phyloP scores from a whole-genome alignment of 306 rosid genomes.

The Cicer arietinum region DNA sequence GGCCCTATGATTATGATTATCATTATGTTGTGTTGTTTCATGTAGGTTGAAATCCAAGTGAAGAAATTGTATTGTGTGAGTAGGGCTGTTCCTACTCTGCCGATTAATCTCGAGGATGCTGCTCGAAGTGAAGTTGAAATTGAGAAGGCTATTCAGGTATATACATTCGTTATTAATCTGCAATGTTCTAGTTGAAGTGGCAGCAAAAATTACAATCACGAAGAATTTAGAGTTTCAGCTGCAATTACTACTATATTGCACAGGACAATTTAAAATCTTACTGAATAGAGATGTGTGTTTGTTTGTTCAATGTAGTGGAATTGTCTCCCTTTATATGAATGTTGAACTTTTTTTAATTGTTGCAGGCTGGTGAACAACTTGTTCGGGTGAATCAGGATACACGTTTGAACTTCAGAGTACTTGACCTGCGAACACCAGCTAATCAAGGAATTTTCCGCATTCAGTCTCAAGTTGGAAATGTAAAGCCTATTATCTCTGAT shows the following conservation, averaged over 20 bases:
- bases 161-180: conserved; percentile 25
- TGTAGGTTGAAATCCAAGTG: conserved; percentile 88
- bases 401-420: conserved; percentile 71
- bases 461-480: conserved; percentile 67
- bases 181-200: background rate
- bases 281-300: background rate
- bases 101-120: conserved; percentile 87
- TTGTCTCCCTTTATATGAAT: conserved; percentile 14
- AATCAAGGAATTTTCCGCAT: conserved; percentile 83
- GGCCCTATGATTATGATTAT: no score
- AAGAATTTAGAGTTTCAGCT: background rate
- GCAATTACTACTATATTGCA: background rate
- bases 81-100: conserved; percentile 73
- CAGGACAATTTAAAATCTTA: background rate
- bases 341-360: conserved; percentile 40
- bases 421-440: conserved; percentile 81
- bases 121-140: conserved; percentile 83
- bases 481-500: conserved; percentile 39
- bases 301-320: background rate
- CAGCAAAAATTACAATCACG: background rate
- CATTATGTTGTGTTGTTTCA: conserved; percentile 16
- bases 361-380: conserved; percentile 80
- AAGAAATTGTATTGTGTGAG: conserved; percentile 70
- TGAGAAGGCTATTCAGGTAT: conserved; percentile 75
- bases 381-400: conserved; percentile 95